Base-by-base conservation (phyloP, 345 rosid species). In the Sisymbrium altissimum region DNA sequence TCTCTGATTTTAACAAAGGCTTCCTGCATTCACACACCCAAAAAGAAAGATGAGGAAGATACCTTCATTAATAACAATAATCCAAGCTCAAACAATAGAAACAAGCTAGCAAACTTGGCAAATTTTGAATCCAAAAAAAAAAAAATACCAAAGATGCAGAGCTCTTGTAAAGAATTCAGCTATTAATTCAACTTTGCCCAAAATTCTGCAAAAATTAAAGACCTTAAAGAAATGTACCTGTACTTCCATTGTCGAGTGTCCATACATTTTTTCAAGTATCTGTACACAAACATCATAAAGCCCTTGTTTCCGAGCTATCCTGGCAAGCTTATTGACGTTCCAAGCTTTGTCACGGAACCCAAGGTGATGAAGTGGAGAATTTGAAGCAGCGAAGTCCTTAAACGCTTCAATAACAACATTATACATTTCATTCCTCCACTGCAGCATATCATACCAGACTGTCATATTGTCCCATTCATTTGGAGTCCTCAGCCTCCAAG, bases 381-480 rank as follows among this genome's bases (percentile, higher is more conserved):
- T 95, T 59, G 90, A 63, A 68, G 81, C 72, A 56, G 65, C 83
- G 44, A 87, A 83, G 64, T 95, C 99, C 84, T 95, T 95, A 83
- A 95, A 95, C 21, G 98, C 93, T 76, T 95, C 99, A 30, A 92
- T 90, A 23, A 90, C 93, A 76, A 87, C 86, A 81, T 85, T 95
- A 78, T 92, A 95, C 87, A 90, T 95, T 84, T 95, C 98, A 80
- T 95, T 95, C 76, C 99, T 88, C 99, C 99, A 95, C 63, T 90
- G 97, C 66, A 95, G 92, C 84, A 92, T 83, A 83, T 95, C 99
- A 83, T 84, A 92, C 99, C 97, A 95, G 69, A 87, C 85, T 29
- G 99, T 84, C 97, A 92, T 92, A 76, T 86, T 86, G 88, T 95
- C 97, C 97, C 97, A 95, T 74, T 90, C 93, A 83, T 95, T 95